These are phyloP conservation scores for Aspergillus asperescens DNA, from an alignment of 495 filamentous ascomycete species.

Conservation along the genomic window DNA sequence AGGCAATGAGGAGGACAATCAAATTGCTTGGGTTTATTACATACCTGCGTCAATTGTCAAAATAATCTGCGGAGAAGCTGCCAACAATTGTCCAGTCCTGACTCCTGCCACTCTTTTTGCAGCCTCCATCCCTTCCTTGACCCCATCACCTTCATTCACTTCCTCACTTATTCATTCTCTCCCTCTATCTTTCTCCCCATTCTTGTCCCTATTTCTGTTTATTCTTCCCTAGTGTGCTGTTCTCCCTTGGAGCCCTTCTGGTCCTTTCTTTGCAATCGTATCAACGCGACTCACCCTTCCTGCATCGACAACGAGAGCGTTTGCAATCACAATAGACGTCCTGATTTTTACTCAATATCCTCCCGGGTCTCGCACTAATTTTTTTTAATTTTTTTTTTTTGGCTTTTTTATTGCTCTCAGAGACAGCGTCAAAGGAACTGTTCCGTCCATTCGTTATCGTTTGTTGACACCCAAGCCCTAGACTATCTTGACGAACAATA, in stretches of 20 bases:
- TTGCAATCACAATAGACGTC: not conserved
- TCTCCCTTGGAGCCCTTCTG: not conserved
- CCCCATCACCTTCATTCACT: not conserved
- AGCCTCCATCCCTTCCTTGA: slow-evolving; percentile 10
- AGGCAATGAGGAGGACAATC: not conserved
- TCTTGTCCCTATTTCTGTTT: slow-evolving; percentile 13
- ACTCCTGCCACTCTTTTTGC: not conserved
- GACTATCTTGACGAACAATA: not conserved
- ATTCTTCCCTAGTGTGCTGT: not conserved
- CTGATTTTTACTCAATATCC: not conserved
- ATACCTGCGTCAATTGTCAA: not conserved
- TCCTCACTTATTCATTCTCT: not conserved
- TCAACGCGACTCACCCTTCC: not conserved
- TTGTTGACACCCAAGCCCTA: not conserved
- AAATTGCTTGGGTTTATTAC: not conserved
- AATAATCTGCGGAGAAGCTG: not conserved
- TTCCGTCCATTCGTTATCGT: not conserved
- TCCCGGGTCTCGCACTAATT: no score
- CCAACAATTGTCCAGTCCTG: not conserved
- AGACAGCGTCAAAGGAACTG: not conserved
- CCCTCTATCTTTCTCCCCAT: slow-evolving; percentile 1
- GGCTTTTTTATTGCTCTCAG: not conserved
- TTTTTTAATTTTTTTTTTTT: no score
- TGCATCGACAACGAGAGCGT: no score
- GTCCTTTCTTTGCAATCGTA: not conserved